Base-by-base conservation (phyloP, 192 early-diverging fungal species). In the Rhizophagus sp. region DNA sequence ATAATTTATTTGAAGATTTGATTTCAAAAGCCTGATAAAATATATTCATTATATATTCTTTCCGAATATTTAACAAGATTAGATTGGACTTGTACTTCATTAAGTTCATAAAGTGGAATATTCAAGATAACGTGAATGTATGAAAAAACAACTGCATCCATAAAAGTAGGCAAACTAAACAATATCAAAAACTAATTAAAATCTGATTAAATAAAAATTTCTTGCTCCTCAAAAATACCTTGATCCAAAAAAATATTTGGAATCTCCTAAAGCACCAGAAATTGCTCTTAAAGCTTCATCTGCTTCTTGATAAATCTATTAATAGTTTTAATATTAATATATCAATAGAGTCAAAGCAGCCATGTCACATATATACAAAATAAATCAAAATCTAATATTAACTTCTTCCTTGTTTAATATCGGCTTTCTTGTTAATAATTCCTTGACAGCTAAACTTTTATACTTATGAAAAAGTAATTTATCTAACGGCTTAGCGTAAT, bases 131-230 rank as follows among this genome's bases (percentile, higher is more conserved):
- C 77, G 61, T 92, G 89, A 13, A 90, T 80, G 78, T 92, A 89
- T 10, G 90, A 85, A 85, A 92, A 92, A 1, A 89, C 73, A 12
- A 85, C 80, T 13, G 91, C 91, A 80, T 92, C 91, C 1, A 88
- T 70, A 12, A 79, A 77, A 15, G 85, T 88, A 2, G 89, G 89
- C 41, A 83, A 79, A 24, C 83, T 87, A 57, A 22, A n/a, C 63
- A 36, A 33, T 25, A 64, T 1, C 68, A 71, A 72, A 70, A 68
- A 64, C 65, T 64, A 36, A 24, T 25, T 34, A 64, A 24, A 33
- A 17, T 41, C 2, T 9, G 33, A 19, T 47, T 39, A 19, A 30
- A 17, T 27, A 25, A 47, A 62, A 22, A 34, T 39, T 62, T 44
- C 39, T 47, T 52, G 41, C 10, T 11, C 3, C 19, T 4, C 8